These are phyloP conservation scores for Trametes polyzona DNA, from an alignment of 1,284 basidiomycete species.

Conservation along the genomic window DNA sequence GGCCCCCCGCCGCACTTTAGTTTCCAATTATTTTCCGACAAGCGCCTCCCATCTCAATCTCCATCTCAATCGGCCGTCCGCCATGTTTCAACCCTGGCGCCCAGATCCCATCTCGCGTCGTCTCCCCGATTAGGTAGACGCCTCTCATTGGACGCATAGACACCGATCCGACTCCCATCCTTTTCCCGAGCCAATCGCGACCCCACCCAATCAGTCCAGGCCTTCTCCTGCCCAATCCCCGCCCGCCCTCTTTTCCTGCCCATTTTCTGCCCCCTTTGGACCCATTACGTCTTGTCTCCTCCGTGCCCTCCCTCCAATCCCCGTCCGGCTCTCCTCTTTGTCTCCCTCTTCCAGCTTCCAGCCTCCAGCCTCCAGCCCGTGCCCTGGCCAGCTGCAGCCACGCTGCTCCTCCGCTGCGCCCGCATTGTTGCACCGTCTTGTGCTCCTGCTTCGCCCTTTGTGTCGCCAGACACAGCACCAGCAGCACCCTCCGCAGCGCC, in stretches of 20 bases:
- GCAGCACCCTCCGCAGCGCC: background rate
- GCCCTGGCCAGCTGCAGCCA: too few species aligned
- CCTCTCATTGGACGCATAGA: conserved; percentile 29
- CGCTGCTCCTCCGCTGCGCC: background rate
- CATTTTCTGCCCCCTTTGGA: conserved; percentile 7
- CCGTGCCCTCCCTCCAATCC: conserved; percentile 11
- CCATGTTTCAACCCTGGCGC: conserved; percentile 13
- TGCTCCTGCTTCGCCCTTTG: background rate
- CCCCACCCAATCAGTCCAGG: conserved; percentile 24
- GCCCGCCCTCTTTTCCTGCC: conserved; percentile 6
- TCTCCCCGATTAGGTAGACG: conserved; percentile 21
- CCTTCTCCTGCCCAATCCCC: conserved; percentile 18
- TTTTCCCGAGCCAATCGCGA: conserved; percentile 27
- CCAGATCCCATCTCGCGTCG: conserved; percentile 17
- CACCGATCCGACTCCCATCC: conserved; percentile 27
- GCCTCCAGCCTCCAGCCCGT: too few species aligned
- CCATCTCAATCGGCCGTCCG: background rate
- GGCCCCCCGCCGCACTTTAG: conserved; percentile 17
- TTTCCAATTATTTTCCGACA: conserved; percentile 19
- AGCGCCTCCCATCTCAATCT: conserved; percentile 10
- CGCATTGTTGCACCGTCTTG: background rate
- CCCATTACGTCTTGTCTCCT: conserved; percentile 21
- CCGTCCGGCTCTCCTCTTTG: background rate
- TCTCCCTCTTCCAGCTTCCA: too few species aligned
- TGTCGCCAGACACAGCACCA: background rate